Evolutionary conservation across 2,329 filamentous ascomycete species (phyloP), one percentile per base, ranked within the genome.

Genomic region (Penicillium sp.): DNA sequence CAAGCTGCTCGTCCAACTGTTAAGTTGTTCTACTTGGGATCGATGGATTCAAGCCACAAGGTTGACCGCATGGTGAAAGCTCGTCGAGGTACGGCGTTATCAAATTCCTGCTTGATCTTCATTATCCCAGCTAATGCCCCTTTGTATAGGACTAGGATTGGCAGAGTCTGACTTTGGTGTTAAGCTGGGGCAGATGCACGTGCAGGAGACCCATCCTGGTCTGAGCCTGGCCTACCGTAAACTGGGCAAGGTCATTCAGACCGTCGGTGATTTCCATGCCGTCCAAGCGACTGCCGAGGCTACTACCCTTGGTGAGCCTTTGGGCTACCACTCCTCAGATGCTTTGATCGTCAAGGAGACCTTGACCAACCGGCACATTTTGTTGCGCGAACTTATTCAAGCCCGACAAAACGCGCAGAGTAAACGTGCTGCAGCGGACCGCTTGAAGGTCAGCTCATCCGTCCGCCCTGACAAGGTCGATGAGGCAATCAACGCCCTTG

Each of bases 271-370:
- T 71, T 96, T 85, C 63, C 93, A 97, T 69, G 90, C 93, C 13
- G 91, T 91, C 1, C 93, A 98, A 73, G 93, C 90, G 32, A 98
- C 93, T 2, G 90, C 89, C 13, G 91, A 98, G 74, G 93, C 93
- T 7, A 95, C 91, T 7, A 96, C 91, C 1, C 79, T 98, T 41
- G 89, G 89, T 37, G 93, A 98, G 60, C 88, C 93, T 9, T 82
- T 98, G 52, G 87, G 90, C 61, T 96, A 97, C 65, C 89, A 97
- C 71, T 95, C 89, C 36, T 85, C 88, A 47, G 93, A 98, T 68
- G 88, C 93, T 36, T 95, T 96, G 65, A 95, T 97, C 59, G 93
- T 97, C 57, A 98, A 98, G 70, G 93, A 98, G 67, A 95, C 90
- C 9, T 79, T 98, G 53, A 98, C 93, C 3, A 98, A 98, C 72